These are phyloP conservation scores for Neurospora terricola DNA, from an alignment of 495 filamentous ascomycete species.

Conservation along the genomic window DNA sequence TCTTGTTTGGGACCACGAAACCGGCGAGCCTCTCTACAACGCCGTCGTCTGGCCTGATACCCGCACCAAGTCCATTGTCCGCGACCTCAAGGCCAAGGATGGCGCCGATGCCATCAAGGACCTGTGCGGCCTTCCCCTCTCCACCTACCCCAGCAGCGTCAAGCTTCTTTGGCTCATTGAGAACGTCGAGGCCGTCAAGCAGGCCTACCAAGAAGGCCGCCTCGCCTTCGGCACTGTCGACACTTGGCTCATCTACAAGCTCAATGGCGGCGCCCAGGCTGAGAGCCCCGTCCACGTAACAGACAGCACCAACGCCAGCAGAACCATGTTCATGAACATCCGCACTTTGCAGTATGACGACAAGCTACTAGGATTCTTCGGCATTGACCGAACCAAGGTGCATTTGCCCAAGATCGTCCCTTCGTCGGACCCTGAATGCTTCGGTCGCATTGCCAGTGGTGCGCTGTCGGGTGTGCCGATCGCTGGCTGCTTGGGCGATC, in stretches of 20 bases:
- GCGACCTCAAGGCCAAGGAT: slow-evolving; percentile 59
- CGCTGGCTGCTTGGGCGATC: slow-evolving; percentile 82
- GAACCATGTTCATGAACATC: slow-evolving; percentile 97
- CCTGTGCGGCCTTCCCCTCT: slow-evolving; percentile 80
- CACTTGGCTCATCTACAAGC: slow-evolving; percentile 80
- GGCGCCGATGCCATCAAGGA: slow-evolving; percentile 60
- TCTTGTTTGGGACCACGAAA: slow-evolving; percentile 79
- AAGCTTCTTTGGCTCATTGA: slow-evolving; percentile 81
- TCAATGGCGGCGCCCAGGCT: slow-evolving; percentile 67
- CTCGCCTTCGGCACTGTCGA: slow-evolving; percentile 92
- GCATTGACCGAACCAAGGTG: slow-evolving; percentile 64
- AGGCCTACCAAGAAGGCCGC: slow-evolving; percentile 70
- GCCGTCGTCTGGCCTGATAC: slow-evolving; percentile 95
- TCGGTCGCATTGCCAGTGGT: slow-evolving; percentile 58
- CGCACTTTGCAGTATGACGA: slow-evolving; percentile 80
- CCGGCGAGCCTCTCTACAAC: slow-evolving; percentile 78
- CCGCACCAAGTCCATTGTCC: slow-evolving; percentile 66
- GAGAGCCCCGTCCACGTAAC: slow-evolving; percentile 61
- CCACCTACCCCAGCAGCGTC: slow-evolving; percentile 86
- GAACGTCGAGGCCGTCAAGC: slow-evolving; percentile 59
- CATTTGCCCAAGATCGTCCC: slow-evolving; percentile 77
- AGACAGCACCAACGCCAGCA: slow-evolving; percentile 83
- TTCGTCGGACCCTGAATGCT: slow-evolving; percentile 68
- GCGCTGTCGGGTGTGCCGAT: slow-evolving; percentile 68
- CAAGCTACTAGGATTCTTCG: slow-evolving; percentile 71